phyloP scores from a whole-genome alignment of 2,329 filamentous ascomycete species.

The Fusarium incarnatum region DNA sequence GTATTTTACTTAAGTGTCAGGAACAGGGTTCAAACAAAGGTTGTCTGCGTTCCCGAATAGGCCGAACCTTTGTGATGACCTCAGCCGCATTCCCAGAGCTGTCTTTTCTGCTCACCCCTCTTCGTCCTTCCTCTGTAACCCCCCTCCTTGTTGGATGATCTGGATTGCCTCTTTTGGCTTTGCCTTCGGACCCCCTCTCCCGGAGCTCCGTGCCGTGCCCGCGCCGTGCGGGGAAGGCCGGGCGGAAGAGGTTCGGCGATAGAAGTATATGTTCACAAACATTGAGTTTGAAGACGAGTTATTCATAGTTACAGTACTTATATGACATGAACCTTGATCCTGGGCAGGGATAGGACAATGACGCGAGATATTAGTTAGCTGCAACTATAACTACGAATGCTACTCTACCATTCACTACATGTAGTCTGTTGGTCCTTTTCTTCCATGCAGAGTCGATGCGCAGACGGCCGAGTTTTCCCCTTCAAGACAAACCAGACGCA shows the following conservation, averaged over 20 bases:
- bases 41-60: background rate
- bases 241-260: slow-evolving; percentile 23
- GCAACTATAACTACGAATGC: background rate
- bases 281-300: background rate
- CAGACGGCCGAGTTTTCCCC: slow-evolving; percentile 29
- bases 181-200: slow-evolving; percentile 17
- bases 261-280: background rate
- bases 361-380: slow-evolving; percentile 3
- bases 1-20: background rate
- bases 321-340: background rate
- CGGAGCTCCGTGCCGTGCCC: slow-evolving; percentile 24
- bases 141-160: background rate
- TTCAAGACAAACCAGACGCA: slow-evolving; percentile 24
- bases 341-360: background rate
- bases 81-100: slow-evolving; percentile 20
- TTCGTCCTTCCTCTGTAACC: background rate
- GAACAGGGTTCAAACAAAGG: slow-evolving; percentile 7
- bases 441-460: slow-evolving; percentile 6
- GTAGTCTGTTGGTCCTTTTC: background rate
- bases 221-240: slow-evolving; percentile 6
- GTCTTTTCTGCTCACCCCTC: slow-evolving; percentile 1
- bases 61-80: slow-evolving; percentile 16
- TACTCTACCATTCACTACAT: background rate
- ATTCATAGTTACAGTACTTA: background rate
- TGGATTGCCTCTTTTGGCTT: slow-evolving; percentile 29